Conservation (phyloP, 2,329 filamentous ascomycete species). For the Neospermospora avenae region DNA sequence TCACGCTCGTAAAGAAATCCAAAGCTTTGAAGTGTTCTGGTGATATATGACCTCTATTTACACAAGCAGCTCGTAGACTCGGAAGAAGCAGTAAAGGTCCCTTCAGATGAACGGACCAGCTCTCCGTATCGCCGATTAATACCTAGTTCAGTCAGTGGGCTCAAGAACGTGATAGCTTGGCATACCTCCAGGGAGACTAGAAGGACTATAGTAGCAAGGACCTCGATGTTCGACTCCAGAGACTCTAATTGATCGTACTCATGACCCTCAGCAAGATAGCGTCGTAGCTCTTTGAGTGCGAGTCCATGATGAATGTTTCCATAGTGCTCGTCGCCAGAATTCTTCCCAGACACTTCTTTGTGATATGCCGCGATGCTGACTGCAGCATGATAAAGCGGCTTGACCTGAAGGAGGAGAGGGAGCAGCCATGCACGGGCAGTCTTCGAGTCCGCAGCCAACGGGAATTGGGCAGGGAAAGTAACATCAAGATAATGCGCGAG, state of each 20-base stretch:
- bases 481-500: neutral
- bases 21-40: neutral
- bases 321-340: neutral
- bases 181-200: neutral
- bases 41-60: neutral
- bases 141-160: neutral
- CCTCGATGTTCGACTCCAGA: constrained; percentile 1
- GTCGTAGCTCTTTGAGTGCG: neutral
- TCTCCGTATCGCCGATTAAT: neutral
- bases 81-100: neutral
- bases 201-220: neutral
- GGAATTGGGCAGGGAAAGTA: neutral
- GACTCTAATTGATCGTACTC: neutral
- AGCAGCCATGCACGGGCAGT: neutral
- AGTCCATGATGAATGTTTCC: neutral
- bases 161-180: too few relatives aligned
- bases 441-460: neutral
- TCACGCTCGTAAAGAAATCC: neutral
- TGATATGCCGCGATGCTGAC: neutral
- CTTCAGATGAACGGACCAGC: neutral
- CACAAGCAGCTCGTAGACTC: neutral
- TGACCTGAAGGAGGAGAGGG: neutral
- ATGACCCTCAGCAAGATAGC: neutral
- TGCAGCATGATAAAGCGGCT: neutral
- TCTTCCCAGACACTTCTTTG: neutral